Conservation (phyloP, 2,329 filamentous ascomycete species). For the Pleomassaria siparia region DNA sequence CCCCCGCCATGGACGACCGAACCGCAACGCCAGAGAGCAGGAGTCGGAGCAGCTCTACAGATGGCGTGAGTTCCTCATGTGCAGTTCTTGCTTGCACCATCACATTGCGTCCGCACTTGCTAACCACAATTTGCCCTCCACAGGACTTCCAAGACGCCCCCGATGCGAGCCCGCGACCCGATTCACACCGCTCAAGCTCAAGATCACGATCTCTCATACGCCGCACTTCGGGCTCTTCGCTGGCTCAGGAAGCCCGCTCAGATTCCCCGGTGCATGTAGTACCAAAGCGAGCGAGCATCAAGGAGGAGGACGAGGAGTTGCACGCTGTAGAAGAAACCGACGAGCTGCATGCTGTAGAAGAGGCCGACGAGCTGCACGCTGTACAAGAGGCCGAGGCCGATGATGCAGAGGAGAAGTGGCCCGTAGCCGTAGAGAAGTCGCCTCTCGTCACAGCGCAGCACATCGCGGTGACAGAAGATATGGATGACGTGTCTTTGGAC, state of each 20-base stretch:
- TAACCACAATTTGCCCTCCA: slow-evolving; percentile 11
- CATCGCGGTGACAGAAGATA: slow-evolving; percentile 57
- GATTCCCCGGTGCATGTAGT: slow-evolving; percentile 25
- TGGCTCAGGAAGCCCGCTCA: slow-evolving; percentile 26
- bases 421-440: slow-evolving; percentile 48
- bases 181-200: slow-evolving; percentile 39
- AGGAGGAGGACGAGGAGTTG: slow-evolving; percentile 7
- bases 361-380: slow-evolving; percentile 6
- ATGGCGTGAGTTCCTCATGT: slow-evolving; percentile 24
- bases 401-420: background rate
- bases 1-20: slow-evolving; percentile 23
- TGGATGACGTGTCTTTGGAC: slow-evolving; percentile 67
- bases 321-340: slow-evolving; percentile 12
- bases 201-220: slow-evolving; percentile 58
- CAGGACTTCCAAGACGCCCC: slow-evolving; percentile 86
- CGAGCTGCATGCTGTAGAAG: too few relatives aligned
- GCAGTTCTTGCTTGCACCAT: background rate
- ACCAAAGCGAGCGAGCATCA: slow-evolving; percentile 10
- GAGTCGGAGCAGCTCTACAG: slow-evolving; percentile 34
- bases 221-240: slow-evolving; percentile 35
- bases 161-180: slow-evolving; percentile 54
- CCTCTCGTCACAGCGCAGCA: slow-evolving; percentile 56
- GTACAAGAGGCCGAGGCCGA: slow-evolving; percentile 8
- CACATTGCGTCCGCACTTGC: slow-evolving; percentile 1
- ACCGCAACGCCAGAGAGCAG: slow-evolving; percentile 31